Evolutionary conservation across 768 basidiomycete species (phyloP).

Genomic region (Ramaria sp.): DNA sequence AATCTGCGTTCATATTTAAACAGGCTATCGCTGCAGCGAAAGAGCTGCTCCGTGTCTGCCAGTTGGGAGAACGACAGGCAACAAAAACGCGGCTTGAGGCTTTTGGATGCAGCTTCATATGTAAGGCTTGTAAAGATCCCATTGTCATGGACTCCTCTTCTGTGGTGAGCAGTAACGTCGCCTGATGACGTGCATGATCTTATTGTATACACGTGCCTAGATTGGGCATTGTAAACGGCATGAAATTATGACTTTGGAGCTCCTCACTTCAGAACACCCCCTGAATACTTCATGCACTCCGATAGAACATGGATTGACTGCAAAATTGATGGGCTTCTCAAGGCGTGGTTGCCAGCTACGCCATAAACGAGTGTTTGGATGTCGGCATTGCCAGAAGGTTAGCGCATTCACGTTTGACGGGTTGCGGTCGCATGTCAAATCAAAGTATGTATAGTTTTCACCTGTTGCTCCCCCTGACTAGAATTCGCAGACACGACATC

Average conservation of each 20-base stretch:
- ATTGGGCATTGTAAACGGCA: slow-evolving; percentile 58
- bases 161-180: slow-evolving; percentile 28
- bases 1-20: slow-evolving; percentile 5
- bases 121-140: slow-evolving; percentile 37
- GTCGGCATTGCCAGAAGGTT: slow-evolving; percentile 36
- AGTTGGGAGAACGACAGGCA: slow-evolving; percentile 19
- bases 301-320: slow-evolving; percentile 18
- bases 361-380: slow-evolving; percentile 34
- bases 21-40: slow-evolving; percentile 40
- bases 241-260: slow-evolving; percentile 33
- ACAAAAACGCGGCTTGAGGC: slow-evolving; percentile 15
- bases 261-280: slow-evolving; percentile 17
- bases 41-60: slow-evolving; percentile 24
- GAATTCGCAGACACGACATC: slow-evolving; percentile 9
- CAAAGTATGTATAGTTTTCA: slow-evolving; percentile 30
- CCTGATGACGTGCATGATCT: not conserved
- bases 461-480: not conserved
- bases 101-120: slow-evolving; percentile 28
- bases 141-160: slow-evolving; percentile 37
- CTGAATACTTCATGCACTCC: not conserved
- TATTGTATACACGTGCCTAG: slow-evolving; percentile 21
- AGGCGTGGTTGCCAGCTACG: slow-evolving; percentile 20
- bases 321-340: slow-evolving; percentile 11
- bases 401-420: slow-evolving; percentile 41
- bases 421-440: slow-evolving; percentile 50